phyloP scores from a whole-genome alignment of 148 eudicot genomes.

The Oxyria digyna region DNA sequence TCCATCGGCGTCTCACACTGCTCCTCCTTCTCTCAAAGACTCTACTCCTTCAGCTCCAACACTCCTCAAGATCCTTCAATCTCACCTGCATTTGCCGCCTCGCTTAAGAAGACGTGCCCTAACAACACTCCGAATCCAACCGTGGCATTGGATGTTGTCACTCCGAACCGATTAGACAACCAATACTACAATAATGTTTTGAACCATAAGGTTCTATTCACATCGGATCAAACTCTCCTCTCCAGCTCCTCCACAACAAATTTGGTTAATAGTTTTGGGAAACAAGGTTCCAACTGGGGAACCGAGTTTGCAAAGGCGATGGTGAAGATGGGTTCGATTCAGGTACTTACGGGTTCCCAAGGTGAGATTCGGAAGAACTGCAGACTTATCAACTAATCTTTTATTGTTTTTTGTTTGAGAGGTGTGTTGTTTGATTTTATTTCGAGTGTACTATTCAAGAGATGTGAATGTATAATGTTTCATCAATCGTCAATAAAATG shows the following conservation, averaged over 20 bases:
- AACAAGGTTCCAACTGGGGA: neutral
- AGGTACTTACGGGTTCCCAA: slow-evolving; percentile 13
- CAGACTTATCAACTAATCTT: neutral
- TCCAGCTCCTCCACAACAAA: neutral
- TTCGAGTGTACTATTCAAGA: neutral
- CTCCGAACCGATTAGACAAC: slow-evolving; percentile 20
- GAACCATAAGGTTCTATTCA: slow-evolving; percentile 19
- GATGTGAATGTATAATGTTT: neutral
- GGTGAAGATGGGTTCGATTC: slow-evolving; percentile 19
- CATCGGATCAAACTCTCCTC: slow-evolving; percentile 25
- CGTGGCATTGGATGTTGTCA: slow-evolving; percentile 22
- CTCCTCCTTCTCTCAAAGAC: slow-evolving; percentile 6
- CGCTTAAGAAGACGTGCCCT: slow-evolving; percentile 9
- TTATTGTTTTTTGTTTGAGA: neutral
- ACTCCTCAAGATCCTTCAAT: slow-evolving; percentile 11
- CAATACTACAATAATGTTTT: slow-evolving; percentile 17
- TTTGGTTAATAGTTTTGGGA: neutral
- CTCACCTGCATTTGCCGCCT: neutral
- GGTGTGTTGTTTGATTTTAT: neutral
- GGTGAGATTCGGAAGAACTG: slow-evolving; percentile 18
- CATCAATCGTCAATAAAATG: neutral
- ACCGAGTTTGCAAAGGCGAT: slow-evolving; percentile 15
- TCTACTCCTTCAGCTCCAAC: slow-evolving; percentile 13
- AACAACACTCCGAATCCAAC: neutral
- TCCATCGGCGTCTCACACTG: slow-evolving; percentile 7